phyloP scores from a whole-genome alignment of 495 filamentous ascomycete species.

The Aspergillus homomorphus region DNA sequence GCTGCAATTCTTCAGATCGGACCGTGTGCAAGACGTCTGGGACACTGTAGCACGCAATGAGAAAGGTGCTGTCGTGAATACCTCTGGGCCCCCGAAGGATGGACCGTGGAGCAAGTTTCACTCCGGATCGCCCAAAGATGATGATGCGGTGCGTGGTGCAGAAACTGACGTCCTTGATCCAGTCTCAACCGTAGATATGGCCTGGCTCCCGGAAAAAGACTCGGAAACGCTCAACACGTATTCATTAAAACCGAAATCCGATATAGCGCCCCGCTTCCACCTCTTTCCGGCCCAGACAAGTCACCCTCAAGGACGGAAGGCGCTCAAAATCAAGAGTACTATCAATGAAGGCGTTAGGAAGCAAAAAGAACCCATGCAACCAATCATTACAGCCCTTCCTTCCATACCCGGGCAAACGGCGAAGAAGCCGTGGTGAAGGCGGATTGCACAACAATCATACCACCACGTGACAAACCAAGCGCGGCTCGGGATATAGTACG shows the following conservation, averaged over 20 bases:
- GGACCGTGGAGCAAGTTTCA: slow-evolving; percentile 39
- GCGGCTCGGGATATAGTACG: not conserved
- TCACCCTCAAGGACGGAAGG: slow-evolving; percentile 22
- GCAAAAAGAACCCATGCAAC: slow-evolving; percentile 20
- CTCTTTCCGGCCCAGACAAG: slow-evolving; percentile 32
- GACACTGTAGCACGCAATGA: slow-evolving; percentile 27
- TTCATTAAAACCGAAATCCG: slow-evolving; percentile 32
- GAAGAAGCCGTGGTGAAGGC: not conserved
- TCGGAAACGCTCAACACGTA: slow-evolving; percentile 34
- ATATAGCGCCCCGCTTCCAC: slow-evolving; percentile 33
- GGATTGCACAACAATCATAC: not conserved
- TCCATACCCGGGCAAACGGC: slow-evolving; percentile 22
- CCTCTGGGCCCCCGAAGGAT: slow-evolving; percentile 24
- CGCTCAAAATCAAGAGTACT: slow-evolving; percentile 7
- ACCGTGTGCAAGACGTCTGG: slow-evolving; percentile 41
- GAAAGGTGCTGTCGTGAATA: slow-evolving; percentile 9
- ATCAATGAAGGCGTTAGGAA: slow-evolving; percentile 4
- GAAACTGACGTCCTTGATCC: slow-evolving; percentile 14
- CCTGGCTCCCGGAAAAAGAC: slow-evolving; percentile 29
- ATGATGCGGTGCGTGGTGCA: slow-evolving; percentile 11
- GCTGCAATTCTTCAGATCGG: slow-evolving; percentile 38
- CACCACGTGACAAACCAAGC: not conserved
- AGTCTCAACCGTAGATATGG: slow-evolving; percentile 29
- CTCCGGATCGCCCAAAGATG: slow-evolving; percentile 21
- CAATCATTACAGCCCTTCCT: slow-evolving; percentile 41